Percentiles rank a stretch among this genome's conserved stretches.
phyloP scores from a whole-genome alignment of 2,329 filamentous ascomycete genomes.

The Onygena corvina region DNA sequence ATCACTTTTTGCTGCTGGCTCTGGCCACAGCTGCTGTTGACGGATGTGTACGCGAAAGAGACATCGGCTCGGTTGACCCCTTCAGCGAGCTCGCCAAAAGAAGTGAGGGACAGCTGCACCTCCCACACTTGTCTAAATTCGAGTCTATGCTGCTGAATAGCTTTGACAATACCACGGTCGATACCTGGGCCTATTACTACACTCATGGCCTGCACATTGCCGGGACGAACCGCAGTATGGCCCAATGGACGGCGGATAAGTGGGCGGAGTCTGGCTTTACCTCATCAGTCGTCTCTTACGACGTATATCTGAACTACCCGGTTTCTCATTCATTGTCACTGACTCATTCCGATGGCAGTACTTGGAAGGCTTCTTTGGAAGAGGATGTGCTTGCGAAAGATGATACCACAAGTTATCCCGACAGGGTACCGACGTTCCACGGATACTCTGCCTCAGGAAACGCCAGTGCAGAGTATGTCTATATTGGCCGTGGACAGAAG shows the following conservation, averaged over 20 bases:
- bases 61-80: background rate
- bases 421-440: conserved; percentile 37
- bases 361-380: conserved; percentile 15
- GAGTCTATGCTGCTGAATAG: conserved; percentile 22
- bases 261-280: conserved; percentile 22
- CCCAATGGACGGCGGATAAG: conserved; percentile 24
- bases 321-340: conserved; percentile 20
- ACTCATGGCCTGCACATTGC: conserved; percentile 24
- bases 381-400: conserved; percentile 20
- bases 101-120: conserved; percentile 15
- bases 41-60: conserved; percentile 10
- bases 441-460: conserved; percentile 38
- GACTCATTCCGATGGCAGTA: conserved; percentile 17
- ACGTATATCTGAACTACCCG: conserved; percentile 22
- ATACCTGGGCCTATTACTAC: conserved; percentile 23
- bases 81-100: conserved; percentile 16
- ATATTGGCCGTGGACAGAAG: conserved; percentile 32
- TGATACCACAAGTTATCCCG: conserved; percentile 18
- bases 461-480: conserved; percentile 38
- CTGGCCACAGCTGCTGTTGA: conserved; percentile 9
- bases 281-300: conserved; percentile 19
- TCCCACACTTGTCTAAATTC: conserved; percentile 19
- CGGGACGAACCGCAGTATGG: conserved; percentile 22
- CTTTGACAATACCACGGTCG: conserved; percentile 20
- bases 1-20: conserved; percentile 8